A percentile compares a stretch with the other conserved stretches of the same genome.
Conservation (phyloP, 2,329 filamentous ascomycete genomes). For the Gnomoniopsis smithogilvyi region DNA sequence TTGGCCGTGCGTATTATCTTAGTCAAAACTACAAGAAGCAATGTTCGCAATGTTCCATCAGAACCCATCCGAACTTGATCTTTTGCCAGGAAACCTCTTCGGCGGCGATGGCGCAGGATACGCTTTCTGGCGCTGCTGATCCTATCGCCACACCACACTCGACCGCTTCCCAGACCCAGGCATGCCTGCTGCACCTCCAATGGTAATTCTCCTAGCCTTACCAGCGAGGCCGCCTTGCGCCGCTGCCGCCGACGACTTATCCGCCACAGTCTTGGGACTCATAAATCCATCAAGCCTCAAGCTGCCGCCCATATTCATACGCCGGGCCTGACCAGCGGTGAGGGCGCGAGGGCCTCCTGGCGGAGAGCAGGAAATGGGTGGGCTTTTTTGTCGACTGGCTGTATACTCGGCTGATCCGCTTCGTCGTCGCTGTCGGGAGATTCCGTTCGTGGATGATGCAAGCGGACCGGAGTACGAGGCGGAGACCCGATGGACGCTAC, state of each 20-base stretch:
- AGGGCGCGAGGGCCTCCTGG: conserved; percentile 34
- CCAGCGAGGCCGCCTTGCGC: conserved; percentile 20
- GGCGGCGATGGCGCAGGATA: conserved; percentile 13
- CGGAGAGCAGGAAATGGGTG: conserved; percentile 52
- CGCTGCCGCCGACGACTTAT: conserved; percentile 8
- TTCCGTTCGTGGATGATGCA: conserved; percentile 52
- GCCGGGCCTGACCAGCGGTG: conserved; percentile 53
- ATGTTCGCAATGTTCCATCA: not conserved
- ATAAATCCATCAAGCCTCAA: conserved; percentile 26
- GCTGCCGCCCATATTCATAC: conserved; percentile 52
- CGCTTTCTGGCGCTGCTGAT: conserved; percentile 17
- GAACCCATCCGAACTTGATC: not conserved
- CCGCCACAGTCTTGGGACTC: conserved; percentile 15
- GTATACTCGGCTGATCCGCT: conserved; percentile 28
- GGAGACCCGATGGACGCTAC: conserved; percentile 29
- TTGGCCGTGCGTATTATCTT: not conserved
- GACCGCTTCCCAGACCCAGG: conserved; percentile 16
- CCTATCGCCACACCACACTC: conserved; percentile 25
- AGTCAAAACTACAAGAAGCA: too few species aligned
- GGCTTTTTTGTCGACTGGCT: conserved; percentile 42
- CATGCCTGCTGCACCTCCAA: conserved; percentile 31
- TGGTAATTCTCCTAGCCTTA: conserved; percentile 40
- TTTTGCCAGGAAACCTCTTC: not conserved
- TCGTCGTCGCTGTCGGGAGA: conserved; percentile 50
- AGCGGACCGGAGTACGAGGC: conserved; percentile 38